phyloP scores from a whole-genome alignment of 208 protist species.

The Acanthamoeba sp. region DNA sequence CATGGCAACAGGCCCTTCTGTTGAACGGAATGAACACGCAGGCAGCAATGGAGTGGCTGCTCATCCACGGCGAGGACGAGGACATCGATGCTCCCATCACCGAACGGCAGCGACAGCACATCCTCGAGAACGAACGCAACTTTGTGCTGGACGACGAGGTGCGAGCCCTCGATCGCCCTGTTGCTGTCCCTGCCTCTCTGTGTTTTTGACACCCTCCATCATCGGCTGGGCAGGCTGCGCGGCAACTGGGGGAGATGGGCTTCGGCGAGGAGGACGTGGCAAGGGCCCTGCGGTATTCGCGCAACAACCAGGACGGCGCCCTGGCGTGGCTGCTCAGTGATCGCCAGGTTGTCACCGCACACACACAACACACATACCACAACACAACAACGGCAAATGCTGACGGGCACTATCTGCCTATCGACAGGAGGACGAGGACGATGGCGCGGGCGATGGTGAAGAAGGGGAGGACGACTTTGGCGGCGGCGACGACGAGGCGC shows the following conservation, averaged over 20 bases:
- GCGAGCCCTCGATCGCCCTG: constrained; percentile 2
- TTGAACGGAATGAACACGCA: constrained; percentile 60
- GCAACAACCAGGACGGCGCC: constrained; percentile 61
- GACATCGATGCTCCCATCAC: constrained; percentile 66
- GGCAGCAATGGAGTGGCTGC: constrained; percentile 65
- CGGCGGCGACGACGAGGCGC: neutral
- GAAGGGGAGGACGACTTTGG: neutral
- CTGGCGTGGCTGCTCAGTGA: constrained; percentile 63
- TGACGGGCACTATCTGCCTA: too few relatives aligned
- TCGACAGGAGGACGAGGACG: neutral
- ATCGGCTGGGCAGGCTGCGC: neutral
- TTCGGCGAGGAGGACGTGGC: constrained; percentile 39
- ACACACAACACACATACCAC: neutral
- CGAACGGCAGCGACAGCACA: neutral
- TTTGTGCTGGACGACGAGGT: constrained; percentile 46
- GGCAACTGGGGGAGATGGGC: constrained; percentile 66
- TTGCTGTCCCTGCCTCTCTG: neutral
- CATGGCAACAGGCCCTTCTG: neutral
- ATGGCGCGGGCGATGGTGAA: neutral
- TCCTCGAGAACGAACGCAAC: neutral
- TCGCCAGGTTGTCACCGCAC: neutral
- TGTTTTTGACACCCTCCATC: neutral
- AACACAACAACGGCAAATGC: too few relatives aligned
- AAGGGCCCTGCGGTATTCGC: neutral
- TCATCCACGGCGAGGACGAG: constrained; percentile 58